phyloP scores from a whole-genome alignment of 2,329 filamentous ascomycete species.

The Graphium sp. region DNA sequence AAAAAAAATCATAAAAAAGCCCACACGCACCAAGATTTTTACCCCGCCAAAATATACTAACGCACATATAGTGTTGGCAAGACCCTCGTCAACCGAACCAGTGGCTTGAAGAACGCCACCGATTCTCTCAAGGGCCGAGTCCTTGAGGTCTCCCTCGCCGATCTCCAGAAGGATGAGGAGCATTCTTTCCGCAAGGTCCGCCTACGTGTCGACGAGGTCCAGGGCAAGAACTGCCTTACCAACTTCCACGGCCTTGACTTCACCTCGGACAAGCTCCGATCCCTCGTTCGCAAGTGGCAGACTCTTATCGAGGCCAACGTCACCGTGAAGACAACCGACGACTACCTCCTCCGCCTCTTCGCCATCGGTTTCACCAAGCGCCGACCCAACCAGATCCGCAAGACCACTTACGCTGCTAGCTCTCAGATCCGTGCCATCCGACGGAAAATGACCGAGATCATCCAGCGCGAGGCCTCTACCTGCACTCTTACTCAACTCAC shows the following conservation, averaged over 20 bases:
- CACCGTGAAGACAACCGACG: slow-evolving; percentile 99
- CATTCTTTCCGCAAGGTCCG: slow-evolving; percentile 99
- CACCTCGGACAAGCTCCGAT: slow-evolving; percentile 99
- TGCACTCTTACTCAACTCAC: slow-evolving; percentile 94
- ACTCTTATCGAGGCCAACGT: slow-evolving; percentile 98
- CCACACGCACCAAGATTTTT: too few species aligned
- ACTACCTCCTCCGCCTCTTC: slow-evolving; percentile 98
- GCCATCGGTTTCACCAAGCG: slow-evolving; percentile 99
- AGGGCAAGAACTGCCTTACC: slow-evolving; percentile 99
- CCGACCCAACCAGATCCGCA: slow-evolving; percentile 99
- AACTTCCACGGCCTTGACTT: slow-evolving; percentile 99
- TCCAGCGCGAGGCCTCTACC: slow-evolving; percentile 83
- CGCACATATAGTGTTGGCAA: slow-evolving; percentile 70
- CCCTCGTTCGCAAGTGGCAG: slow-evolving; percentile 99
- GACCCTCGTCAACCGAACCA: slow-evolving; percentile 98
- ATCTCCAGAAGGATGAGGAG: slow-evolving; percentile 99
- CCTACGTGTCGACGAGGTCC: slow-evolving; percentile 95
- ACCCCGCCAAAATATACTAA: slow-evolving; percentile 4
- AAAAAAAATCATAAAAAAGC: too few species aligned
- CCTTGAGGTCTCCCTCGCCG: slow-evolving; percentile 95
- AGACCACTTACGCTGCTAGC: slow-evolving; percentile 95
- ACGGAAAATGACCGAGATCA: slow-evolving; percentile 99
- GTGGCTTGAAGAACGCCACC: slow-evolving; percentile 99
- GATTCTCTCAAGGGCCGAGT: slow-evolving; percentile 97
- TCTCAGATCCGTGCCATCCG: slow-evolving; percentile 97